These are phyloP conservation scores for Lomentospora prolificans DNA, from an alignment of 2,329 filamentous ascomycete species.

Conservation along the genomic window DNA sequence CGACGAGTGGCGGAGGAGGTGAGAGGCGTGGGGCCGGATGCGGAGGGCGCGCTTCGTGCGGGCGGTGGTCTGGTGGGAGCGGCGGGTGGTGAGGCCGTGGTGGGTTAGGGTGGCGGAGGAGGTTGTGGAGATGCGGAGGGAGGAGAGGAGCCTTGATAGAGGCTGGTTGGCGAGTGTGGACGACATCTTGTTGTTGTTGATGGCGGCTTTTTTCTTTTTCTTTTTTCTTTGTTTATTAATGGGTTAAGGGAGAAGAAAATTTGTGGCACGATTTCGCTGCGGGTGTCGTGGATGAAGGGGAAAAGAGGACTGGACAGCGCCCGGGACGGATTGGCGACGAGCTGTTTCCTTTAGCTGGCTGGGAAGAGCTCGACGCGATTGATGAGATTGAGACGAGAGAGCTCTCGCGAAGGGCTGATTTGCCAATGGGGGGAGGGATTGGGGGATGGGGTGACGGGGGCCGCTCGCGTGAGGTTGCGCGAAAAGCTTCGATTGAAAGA, in stretches of 20 bases:
- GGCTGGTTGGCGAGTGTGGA: slow-evolving; percentile 25
- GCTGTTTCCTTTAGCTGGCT: neutral
- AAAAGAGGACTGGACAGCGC: too few species aligned
- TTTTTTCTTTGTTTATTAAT: neutral
- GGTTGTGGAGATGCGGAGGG: slow-evolving; percentile 14
- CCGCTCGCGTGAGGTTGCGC: neutral
- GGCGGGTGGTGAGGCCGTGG: slow-evolving; percentile 16
- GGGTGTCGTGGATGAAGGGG: too few species aligned
- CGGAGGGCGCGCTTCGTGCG: slow-evolving; percentile 49
- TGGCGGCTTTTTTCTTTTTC: neutral
- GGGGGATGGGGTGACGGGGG: neutral
- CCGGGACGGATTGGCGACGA: too few species aligned
- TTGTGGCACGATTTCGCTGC: too few species aligned
- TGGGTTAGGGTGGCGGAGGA: slow-evolving; percentile 15
- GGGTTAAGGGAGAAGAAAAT: too few species aligned
- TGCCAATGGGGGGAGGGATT: neutral
- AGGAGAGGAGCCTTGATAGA: slow-evolving; percentile 21
- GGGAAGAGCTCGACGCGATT: neutral
- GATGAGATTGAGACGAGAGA: neutral
- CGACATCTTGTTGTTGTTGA: slow-evolving; percentile 21
- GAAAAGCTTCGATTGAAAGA: neutral
- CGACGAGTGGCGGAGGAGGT: slow-evolving; percentile 31
- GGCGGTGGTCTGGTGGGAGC: slow-evolving; percentile 40
- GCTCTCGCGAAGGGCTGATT: neutral
- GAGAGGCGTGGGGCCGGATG: slow-evolving; percentile 51